phyloP scores from a whole-genome alignment of 345 rosid species.

The Citropsis articulata region DNA sequence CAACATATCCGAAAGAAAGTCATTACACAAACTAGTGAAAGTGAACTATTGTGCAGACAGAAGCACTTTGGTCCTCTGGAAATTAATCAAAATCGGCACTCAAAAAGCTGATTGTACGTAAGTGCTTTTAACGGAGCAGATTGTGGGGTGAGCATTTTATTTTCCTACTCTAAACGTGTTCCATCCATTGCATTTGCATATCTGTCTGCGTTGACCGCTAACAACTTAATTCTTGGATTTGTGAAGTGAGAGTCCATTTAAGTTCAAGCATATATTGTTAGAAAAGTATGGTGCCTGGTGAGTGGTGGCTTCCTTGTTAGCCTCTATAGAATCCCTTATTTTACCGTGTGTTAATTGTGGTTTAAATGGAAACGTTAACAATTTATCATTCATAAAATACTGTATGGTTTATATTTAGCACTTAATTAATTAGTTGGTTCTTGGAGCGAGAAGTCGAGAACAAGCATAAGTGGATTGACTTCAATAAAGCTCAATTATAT shows the following conservation, averaged over 20 bases:
- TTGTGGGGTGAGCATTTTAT: not conserved
- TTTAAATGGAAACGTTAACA: not conserved
- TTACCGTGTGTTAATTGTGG: not conserved
- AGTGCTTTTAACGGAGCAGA: not conserved
- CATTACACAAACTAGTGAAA: not conserved
- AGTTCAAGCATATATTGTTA: no score
- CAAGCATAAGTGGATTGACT: not conserved
- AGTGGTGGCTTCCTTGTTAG: no score
- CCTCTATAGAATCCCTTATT: no score
- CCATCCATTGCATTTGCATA: not conserved
- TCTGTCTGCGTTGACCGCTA: not conserved
- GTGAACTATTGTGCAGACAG: not conserved
- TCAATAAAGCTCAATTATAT: not conserved
- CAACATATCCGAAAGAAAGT: no score
- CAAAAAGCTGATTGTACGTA: not conserved
- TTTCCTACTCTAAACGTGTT: not conserved
- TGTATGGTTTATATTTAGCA: not conserved
- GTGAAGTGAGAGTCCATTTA: no score
- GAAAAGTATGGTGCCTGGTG: no score
- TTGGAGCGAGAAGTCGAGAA: not conserved
- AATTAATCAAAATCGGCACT: not conserved
- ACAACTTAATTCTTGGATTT: no score
- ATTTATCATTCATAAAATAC: not conserved
- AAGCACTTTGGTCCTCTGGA: not conserved
- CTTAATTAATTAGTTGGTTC: not conserved